Evolutionary conservation across 2,329 filamentous ascomycete genomes (phyloP).

Genomic region (Chaetomiaceae sp.): DNA sequence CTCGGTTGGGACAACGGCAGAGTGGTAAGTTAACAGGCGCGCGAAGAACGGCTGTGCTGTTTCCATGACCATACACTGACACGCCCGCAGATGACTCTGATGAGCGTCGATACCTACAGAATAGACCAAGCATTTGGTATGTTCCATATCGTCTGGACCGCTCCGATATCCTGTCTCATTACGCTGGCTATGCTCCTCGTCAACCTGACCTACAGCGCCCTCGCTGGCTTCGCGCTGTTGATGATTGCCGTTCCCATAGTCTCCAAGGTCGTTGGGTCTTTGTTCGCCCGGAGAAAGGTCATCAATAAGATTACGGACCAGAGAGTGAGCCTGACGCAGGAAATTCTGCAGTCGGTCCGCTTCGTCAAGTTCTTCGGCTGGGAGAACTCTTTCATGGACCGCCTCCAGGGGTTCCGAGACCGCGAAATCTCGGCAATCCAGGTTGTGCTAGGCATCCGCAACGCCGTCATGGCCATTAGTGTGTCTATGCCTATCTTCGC

Average conservation of each 20-base stretch:
- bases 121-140: slow-evolving; percentile 83
- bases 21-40: slow-evolving; percentile 44
- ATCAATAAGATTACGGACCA: slow-evolving; percentile 97
- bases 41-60: not conserved
- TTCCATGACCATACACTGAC: not conserved
- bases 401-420: slow-evolving; percentile 67
- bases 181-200: slow-evolving; percentile 76
- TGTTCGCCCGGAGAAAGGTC: slow-evolving; percentile 68
- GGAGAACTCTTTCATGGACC: slow-evolving; percentile 80
- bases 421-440: slow-evolving; percentile 83
- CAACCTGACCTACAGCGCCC: slow-evolving; percentile 84
- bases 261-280: slow-evolving; percentile 68
- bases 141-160: slow-evolving; percentile 89
- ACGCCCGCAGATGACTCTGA: slow-evolving; percentile 60
- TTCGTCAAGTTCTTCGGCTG: slow-evolving; percentile 98
- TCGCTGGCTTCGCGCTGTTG: slow-evolving; percentile 81
- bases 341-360: slow-evolving; percentile 83
- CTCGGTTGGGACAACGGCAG: slow-evolving; percentile 88
- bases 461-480: slow-evolving; percentile 77
- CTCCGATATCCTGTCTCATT: slow-evolving; percentile 72
- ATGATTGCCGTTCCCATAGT: slow-evolving; percentile 73
- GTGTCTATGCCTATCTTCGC: slow-evolving; percentile 89
- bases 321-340: slow-evolving; percentile 84
- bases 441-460: slow-evolving; percentile 73
- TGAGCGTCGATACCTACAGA: slow-evolving; percentile 93